These are phyloP conservation scores for Solanum bulbocastanum DNA, from an alignment of 257 asterid species.

Conservation along the genomic window DNA sequence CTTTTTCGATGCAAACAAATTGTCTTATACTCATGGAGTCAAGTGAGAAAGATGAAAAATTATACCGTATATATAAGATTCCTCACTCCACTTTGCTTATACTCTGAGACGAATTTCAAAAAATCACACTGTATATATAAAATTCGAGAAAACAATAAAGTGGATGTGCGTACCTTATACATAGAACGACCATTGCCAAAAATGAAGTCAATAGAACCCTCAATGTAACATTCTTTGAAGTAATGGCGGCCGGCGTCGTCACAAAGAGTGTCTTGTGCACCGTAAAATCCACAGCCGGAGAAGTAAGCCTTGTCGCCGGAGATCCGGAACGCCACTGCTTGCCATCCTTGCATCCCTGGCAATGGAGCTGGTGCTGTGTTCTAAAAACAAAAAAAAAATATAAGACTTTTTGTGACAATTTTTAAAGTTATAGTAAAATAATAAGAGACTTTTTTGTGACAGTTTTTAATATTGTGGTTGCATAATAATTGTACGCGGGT, in stretches of 20 bases:
- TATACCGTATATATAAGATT: no score
- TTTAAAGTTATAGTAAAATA: no score
- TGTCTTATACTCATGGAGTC: not conserved
- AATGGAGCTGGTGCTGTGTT: conserved; percentile 88
- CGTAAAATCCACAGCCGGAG: conserved; percentile 82
- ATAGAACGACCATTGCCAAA: conserved; percentile 89
- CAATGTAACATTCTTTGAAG: conserved; percentile 82
- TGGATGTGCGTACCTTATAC: conserved; percentile 39
- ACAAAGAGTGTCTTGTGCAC: conserved; percentile 89
- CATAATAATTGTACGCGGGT: no score
- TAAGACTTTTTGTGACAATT: not conserved
- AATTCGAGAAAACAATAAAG: not conserved
- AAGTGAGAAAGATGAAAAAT: no score
- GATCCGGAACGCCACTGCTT: conserved; percentile 85
- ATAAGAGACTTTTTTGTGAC: no score
- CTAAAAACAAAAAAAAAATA: conserved; percentile 6
- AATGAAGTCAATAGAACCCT: conserved; percentile 90
- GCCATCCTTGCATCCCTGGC: conserved; percentile 95
- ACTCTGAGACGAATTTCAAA: not conserved
- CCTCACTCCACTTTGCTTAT: not conserved
- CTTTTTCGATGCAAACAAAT: not conserved
- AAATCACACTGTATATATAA: not conserved
- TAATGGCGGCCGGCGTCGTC: conserved; percentile 94
- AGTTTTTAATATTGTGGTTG: no score
- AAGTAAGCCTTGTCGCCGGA: conserved; percentile 89